Evolutionary conservation across 148 eudicot genomes (phyloP).

Genomic region (Amaranthus palmeri): DNA sequence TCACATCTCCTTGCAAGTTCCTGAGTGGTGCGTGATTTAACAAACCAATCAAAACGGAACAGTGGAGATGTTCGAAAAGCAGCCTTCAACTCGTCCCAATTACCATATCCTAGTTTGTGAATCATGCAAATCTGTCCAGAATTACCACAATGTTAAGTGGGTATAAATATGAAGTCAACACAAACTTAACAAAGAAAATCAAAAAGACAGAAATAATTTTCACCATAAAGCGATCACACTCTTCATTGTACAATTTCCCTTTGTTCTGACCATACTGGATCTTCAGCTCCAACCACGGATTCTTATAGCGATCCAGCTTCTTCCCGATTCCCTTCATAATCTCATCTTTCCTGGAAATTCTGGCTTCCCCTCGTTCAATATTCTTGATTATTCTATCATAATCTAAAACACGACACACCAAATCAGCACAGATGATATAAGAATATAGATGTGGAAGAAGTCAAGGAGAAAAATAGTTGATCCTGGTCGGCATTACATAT

Average conservation of each 20-base stretch:
- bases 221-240: conserved; percentile 99
- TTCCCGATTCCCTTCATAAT: conserved; percentile 97
- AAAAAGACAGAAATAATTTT: conserved; percentile 5
- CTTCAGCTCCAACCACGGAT: conserved; percentile 95
- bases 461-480: not conserved
- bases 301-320: conserved; percentile 91
- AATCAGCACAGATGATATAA: conserved; percentile 7
- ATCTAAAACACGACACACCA: conserved; percentile 36
- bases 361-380: conserved; percentile 98
- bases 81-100: conserved; percentile 99
- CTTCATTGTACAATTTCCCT: conserved; percentile 98
- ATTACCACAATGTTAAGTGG: not conserved
- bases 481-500: not conserved
- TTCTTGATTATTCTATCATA: conserved; percentile 93
- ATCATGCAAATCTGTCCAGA: conserved; percentile 78
- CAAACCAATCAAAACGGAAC: conserved; percentile 97
- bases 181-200: not conserved
- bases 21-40: conserved; percentile 95
- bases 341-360: conserved; percentile 92
- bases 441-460: not conserved
- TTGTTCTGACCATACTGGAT: conserved; percentile 99
- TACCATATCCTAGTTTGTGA: conserved; percentile 97
- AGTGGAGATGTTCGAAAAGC: conserved; percentile 87
- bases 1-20: conserved; percentile 99
- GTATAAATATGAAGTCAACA: not conserved